Evolutionary conservation across 1,139 yeast genomes (phyloP).

Genomic region (Hansenula sp.): DNA sequence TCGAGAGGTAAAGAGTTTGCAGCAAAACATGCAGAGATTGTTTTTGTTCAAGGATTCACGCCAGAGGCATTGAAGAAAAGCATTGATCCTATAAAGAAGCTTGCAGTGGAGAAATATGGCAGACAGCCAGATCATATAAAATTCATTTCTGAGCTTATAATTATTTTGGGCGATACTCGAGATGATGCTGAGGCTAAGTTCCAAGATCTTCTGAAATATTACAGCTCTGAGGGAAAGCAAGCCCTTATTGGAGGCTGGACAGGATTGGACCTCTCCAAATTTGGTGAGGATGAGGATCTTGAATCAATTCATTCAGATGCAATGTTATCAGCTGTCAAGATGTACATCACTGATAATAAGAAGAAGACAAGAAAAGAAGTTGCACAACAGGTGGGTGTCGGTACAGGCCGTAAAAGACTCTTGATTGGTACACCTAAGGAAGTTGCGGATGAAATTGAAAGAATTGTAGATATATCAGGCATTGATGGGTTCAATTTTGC

Average conservation of each 20-base stretch:
- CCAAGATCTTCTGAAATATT: conserved; percentile 18
- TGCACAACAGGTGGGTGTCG: conserved; percentile 10
- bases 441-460: conserved; percentile 27
- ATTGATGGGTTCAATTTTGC: conserved; percentile 32
- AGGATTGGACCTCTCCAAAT: conserved; percentile 25
- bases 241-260: conserved; percentile 30
- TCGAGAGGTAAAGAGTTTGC: conserved; percentile 35
- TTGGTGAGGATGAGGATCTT: conserved; percentile 23
- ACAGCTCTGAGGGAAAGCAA: conserved; percentile 26
- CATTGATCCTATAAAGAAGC: conserved; percentile 1
- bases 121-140: conserved; percentile 22
- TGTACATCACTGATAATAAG: conserved; percentile 22
- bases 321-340: conserved; percentile 24
- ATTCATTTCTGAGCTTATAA: conserved; percentile 22
- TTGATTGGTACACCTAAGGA: conserved; percentile 26
- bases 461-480: conserved; percentile 28
- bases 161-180: conserved; percentile 25
- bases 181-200: conserved; percentile 26
- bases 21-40: conserved; percentile 36
- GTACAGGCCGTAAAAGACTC: conserved; percentile 3
- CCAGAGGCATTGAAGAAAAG: neutral
- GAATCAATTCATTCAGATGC: conserved; percentile 33
- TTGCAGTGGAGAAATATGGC: conserved; percentile 16
- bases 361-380: conserved; percentile 21
- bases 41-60: conserved; percentile 28